These are phyloP conservation scores for Saturnispora hagleri DNA, from an alignment of 805 yeast genomes.

Conservation along the genomic window DNA sequence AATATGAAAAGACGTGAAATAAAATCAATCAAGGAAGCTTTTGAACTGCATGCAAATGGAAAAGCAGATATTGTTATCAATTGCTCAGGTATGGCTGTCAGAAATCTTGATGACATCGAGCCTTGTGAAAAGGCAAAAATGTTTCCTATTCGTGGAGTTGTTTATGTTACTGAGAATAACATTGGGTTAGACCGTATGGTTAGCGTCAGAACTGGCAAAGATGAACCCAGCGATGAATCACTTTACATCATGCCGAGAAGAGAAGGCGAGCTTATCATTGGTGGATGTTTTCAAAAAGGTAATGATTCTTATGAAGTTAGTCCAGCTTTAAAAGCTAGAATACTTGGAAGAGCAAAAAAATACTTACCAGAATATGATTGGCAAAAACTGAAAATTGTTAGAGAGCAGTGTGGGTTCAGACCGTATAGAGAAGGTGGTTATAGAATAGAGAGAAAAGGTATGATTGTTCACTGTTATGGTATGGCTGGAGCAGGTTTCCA, in stretches of 20 bases:
- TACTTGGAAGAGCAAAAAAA: slow-evolving; percentile 35
- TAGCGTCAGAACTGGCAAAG: slow-evolving; percentile 66
- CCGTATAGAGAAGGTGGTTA: slow-evolving; percentile 58
- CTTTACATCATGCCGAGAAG: slow-evolving; percentile 60
- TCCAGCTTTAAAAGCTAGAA: slow-evolving; percentile 36
- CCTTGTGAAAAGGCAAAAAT: slow-evolving; percentile 34
- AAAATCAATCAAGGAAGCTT: slow-evolving; percentile 40
- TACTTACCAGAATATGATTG: slow-evolving; percentile 32
- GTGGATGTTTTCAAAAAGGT: slow-evolving; percentile 34
- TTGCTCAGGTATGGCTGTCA: slow-evolving; percentile 78
- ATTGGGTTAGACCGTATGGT: slow-evolving; percentile 95
- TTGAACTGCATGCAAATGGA: slow-evolving; percentile 31
- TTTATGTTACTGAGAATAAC: slow-evolving; percentile 59
- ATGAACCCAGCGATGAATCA: slow-evolving; percentile 31
- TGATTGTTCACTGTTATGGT: slow-evolving; percentile 48
- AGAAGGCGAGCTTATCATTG: slow-evolving; percentile 62
- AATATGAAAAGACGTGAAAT: slow-evolving; percentile 35
- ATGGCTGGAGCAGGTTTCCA: slow-evolving; percentile 37
- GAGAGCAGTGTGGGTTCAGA: slow-evolving; percentile 54
- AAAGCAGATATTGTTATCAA: slow-evolving; percentile 46
- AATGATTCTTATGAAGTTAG: slow-evolving; percentile 28
- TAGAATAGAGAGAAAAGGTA: slow-evolving; percentile 36
- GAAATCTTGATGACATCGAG: slow-evolving; percentile 61
- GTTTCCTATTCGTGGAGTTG: slow-evolving; percentile 39
- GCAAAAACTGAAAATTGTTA: slow-evolving; percentile 35